phyloP scores from a whole-genome alignment of 2,329 filamentous ascomycete species.

The Rutstroemia sydowiana region DNA sequence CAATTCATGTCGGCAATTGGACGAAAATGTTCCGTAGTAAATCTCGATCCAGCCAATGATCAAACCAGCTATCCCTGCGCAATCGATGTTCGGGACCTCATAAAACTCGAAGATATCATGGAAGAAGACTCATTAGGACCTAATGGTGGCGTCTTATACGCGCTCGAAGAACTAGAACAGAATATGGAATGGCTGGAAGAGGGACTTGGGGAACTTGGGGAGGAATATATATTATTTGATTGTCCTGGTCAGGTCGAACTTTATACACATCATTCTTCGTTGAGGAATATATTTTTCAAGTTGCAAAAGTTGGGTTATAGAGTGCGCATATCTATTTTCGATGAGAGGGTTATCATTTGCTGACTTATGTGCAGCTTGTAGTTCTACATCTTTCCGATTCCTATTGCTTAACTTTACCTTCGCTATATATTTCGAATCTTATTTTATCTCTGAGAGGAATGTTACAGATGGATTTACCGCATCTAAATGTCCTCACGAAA shows the following conservation, averaged over 20 bases:
- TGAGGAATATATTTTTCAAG: conserved; percentile 85
- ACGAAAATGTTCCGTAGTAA: conserved; percentile 88
- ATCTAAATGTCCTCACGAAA: conserved; percentile 94
- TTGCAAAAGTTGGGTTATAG: conserved; percentile 88
- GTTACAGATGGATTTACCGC: conserved; percentile 95
- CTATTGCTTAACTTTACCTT: conserved; percentile 86
- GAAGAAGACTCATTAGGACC: conserved; percentile 81
- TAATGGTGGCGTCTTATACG: conserved; percentile 88
- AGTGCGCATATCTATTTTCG: conserved; percentile 46
- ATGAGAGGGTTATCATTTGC: conserved; percentile 10
- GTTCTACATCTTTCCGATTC: conserved; percentile 91
- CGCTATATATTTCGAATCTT: conserved; percentile 89
- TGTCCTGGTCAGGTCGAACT: conserved; percentile 96
- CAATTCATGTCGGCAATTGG: conserved; percentile 96
- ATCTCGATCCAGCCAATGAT: conserved; percentile 96
- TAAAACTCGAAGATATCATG: conserved; percentile 95
- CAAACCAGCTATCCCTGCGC: conserved; percentile 81
- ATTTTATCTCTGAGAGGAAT: conserved; percentile 90
- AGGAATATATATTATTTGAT: conserved; percentile 93
- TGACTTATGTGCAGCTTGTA: conserved; percentile 58
- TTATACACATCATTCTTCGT: conserved; percentile 87
- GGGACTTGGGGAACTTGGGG: conserved; percentile 69
- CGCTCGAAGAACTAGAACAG: conserved; percentile 87
- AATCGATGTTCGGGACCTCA: conserved; percentile 80
- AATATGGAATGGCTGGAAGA: conserved; percentile 90